Evolutionary conservation across 768 basidiomycete genomes (phyloP), one percentile per base, ranked within the genome.

Genomic region (Dioszegia aurantiaca): DNA sequence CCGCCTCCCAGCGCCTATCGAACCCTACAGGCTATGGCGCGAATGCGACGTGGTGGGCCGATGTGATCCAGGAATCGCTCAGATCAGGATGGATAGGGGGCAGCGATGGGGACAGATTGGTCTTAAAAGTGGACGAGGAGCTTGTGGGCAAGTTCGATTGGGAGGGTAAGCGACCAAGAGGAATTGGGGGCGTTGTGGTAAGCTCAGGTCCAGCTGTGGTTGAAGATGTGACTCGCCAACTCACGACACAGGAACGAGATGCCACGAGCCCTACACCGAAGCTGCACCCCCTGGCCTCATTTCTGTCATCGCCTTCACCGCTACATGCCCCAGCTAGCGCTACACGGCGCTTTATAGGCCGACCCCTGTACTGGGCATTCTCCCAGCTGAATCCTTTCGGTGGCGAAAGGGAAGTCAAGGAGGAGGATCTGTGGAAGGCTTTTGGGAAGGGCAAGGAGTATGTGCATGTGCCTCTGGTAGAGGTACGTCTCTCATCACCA

Each of bases 11-110:
- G 77, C 89, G 87, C 67, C 79, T 84, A 46, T 87, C 89, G 1
- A 93, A 97, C 74, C 87, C 90, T 0, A 82, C 86, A 1, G 86
- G 89, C 3, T 95, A 86, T 74, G 78, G 83, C 47, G 84, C 89
- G 11, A 88, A 89, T 69, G 79, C 90, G 28, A 84, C 86, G 54
- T 97, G 92, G 92, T 97, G 93, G 93, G 30, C 59, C 2, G 42
- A 44, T 2, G 69, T 69, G 1, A 19, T 77, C 9, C 59, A 72
- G 28, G 68, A 72, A 42, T 45, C 55, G 0, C 44, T 77, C 6
- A 43, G 70, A 11, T 65, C 60, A 9, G 75, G 75, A 0, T 67
- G 62, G 56, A 44, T 72, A 9, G 66, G 63, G 11, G 58, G 45
- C 4, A n/a, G 27, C 30, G 61, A 61, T 24, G 62, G 65, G 4